Base-by-base conservation (phyloP, 2,329 filamentous ascomycete genomes). In the Botrytis galanthina region DNA sequence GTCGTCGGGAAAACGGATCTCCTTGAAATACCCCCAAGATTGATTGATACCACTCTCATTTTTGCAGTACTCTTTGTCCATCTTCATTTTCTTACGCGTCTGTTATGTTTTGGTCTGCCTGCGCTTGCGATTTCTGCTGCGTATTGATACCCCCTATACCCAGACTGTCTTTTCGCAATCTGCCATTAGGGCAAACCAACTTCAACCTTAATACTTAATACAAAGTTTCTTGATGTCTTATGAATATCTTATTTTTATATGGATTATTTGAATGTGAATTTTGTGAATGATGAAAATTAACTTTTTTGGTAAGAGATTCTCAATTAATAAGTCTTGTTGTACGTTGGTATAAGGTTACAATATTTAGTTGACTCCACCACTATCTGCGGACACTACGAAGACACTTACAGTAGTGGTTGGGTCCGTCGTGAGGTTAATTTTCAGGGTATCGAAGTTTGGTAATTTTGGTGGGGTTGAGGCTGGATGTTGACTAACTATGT, bases 101-200 rank as follows among this genome's bases (percentile, higher is more conserved):
- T 80, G 74, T 77, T 78, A 73, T 75, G 68, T 74, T 72, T 76
- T 77, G 74, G 75, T 75, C 75, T 60, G 61, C 64, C 72, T 73
- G 71, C 71, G 73, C 75, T 76, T 76, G 77, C 78, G 77, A 37
- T 78, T 78, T 77, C 73, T 76, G 77, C 78, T 79, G 79, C 78
- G 80, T 80, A 79, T 81, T 82, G 81, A 82, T 82, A 82, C 81
- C 81, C 78, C 78, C 79, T 81, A 81, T 82, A 82, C 81, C 80
- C 80, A 81, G 81, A 80, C 80, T 80, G 78, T 81, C 78, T 79
- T 79, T 80, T 79, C 75, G 78, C 80, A 80, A 80, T 81, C 80
- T 81, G 80, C 80, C 80, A 80, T 75, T 81, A 81, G 80, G 80
- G 80, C 80, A 81, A 78, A 75, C 75, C 66, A 69, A 75, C 73